Evolutionary conservation across 2,329 filamentous ascomycete species (phyloP).

Genomic region (Verticillium zaregamsianum): DNA sequence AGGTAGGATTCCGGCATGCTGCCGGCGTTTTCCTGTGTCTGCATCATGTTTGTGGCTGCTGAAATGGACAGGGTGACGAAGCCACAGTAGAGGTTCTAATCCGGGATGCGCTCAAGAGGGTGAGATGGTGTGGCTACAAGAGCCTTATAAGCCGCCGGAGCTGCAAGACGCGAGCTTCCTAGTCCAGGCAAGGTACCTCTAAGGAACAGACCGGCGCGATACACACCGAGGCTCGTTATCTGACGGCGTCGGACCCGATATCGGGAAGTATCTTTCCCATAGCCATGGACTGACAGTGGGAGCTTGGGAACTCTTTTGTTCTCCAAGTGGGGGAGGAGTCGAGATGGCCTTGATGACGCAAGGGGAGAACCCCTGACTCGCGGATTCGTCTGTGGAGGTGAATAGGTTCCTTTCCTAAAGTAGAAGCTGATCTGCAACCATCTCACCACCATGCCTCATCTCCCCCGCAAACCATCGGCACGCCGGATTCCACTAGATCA

Average conservation of each 20-base stretch:
- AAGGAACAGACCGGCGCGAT: not conserved
- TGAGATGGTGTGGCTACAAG: no score
- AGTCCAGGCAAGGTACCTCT: not conserved
- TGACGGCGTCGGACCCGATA: not conserved
- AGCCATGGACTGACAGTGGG: not conserved
- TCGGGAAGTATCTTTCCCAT: not conserved
- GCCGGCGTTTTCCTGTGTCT: not conserved
- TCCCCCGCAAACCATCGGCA: slow-evolving; percentile 15
- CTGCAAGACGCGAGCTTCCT: not conserved
- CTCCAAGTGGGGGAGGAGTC: not conserved
- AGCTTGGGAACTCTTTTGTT: not conserved
- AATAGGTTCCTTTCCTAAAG: slow-evolving; percentile 16
- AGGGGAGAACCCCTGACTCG: not conserved
- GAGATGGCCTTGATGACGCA: not conserved
- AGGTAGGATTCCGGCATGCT: not conserved
- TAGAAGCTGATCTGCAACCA: not conserved
- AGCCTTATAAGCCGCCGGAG: not conserved
- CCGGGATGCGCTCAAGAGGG: not conserved
- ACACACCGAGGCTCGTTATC: not conserved
- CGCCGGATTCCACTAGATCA: not conserved
- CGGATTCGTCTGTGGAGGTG: not conserved
- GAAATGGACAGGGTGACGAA: no score
- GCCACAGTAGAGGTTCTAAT: not conserved
- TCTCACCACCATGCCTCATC: not conserved
- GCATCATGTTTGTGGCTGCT: not conserved